Evolutionary conservation across 1,139 yeast species (phyloP), one percentile per base, ranked within the genome.

Genomic region (Suhomyces atakaporum): DNA sequence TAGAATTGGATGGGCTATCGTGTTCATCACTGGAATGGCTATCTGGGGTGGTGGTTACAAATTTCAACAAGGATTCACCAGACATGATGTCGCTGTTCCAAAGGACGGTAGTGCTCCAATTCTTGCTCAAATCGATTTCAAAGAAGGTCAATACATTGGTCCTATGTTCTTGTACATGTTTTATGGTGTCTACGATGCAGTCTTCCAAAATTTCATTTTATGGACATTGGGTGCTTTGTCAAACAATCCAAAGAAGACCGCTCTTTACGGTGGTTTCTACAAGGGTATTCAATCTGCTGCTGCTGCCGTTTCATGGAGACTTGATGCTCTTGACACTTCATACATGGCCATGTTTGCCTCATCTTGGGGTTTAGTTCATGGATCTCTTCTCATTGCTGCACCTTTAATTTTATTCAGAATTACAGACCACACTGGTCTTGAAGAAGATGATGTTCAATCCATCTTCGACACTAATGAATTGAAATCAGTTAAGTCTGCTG

Each of bases 271-370:
- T 29, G 83, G 84, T 30, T 75, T 75, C 57, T 79, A 77, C 63
- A 79, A 79, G 62, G 79, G 82, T 42, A 58, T 79, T 35, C 85
- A 79, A 60, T 73, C 80, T 19, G 83, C 81, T 10, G 83, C 81
- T 52, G 79, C 80, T 14, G 84, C 81, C 15, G 64, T 79, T 40
- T 75, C 73, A 8, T 79, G 84, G 84, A 61, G 81, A 49, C 60
- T 79, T 43, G 83, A 79, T 51, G 72, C 79, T 24, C 46, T 62
- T 34, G 56, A 54, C 4, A 50, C 48, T 12, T 60, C 77, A 13
- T 78, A 65, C 56, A 63, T 66, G 52, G 52, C 56, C 36, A 56
- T 77, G 60, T 78, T 77, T 49, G 79, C 65, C 9, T 64, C 77
- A 16, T 67, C 76, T 13, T 79, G 84, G 84, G 84, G 67, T n/a